A percentile compares a stretch with the other conserved stretches of the same genome.
Conservation (phyloP, 768 basidiomycete species). For the Russula lepida region DNA sequence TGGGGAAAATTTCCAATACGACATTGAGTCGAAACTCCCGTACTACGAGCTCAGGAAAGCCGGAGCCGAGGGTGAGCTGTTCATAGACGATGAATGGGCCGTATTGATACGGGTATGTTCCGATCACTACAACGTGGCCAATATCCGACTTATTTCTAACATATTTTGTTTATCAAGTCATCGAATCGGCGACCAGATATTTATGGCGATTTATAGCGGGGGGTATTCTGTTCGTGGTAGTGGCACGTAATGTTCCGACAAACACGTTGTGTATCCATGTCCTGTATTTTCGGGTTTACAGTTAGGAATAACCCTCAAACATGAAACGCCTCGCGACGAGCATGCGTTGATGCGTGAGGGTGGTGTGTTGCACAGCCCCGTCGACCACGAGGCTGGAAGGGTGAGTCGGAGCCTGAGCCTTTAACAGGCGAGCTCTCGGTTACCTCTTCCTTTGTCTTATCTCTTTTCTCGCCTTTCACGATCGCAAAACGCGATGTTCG, state of each 20-base stretch:
- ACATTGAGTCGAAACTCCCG: slow-evolving; percentile 4
- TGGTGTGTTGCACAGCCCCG: slow-evolving; percentile 5
- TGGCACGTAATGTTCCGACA: background rate
- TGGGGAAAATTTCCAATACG: background rate
- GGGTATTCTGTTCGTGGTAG: background rate
- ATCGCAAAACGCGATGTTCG: slow-evolving; percentile 13
- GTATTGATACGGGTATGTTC: slow-evolving; percentile 7
- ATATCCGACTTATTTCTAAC: background rate
- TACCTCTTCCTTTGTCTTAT: background rate
- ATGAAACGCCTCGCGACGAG: slow-evolving; percentile 9
- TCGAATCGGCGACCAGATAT: background rate
- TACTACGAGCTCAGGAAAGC: slow-evolving; percentile 6
- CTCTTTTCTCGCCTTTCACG: background rate
- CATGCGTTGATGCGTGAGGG: slow-evolving; percentile 12
- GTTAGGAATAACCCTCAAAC: background rate
- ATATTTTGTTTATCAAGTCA: background rate
- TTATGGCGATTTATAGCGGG: background rate
- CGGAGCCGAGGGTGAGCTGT: background rate
- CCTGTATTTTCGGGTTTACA: background rate
- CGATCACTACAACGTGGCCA: background rate
- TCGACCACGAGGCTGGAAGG: background rate
- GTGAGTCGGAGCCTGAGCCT: background rate
- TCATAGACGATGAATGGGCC: slow-evolving; percentile 9
- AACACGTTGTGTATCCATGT: background rate
- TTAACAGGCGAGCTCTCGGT: background rate